These are phyloP conservation scores for Eragrostis tef DNA, from an alignment of 202 grass and related monocot genomes.

Conservation along the genomic window DNA sequence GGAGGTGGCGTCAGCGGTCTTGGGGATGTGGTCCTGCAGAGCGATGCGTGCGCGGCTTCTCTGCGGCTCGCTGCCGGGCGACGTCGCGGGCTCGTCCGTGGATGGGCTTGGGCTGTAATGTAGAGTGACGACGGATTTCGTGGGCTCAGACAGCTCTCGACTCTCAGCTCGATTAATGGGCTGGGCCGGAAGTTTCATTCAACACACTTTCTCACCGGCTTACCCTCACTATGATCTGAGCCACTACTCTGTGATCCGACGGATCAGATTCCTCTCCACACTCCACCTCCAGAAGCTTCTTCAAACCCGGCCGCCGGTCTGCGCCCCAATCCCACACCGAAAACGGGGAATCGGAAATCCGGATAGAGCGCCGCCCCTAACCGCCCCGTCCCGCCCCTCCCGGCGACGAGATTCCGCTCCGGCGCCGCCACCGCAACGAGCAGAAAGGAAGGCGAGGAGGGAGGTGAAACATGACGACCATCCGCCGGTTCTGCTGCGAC, in stretches of 20 bases:
- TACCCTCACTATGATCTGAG: not conserved
- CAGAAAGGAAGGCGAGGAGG: not conserved
- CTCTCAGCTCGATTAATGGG: no score
- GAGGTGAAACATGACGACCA: constrained; percentile 71
- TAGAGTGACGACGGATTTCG: no score
- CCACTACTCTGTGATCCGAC: not conserved
- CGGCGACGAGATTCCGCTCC: constrained; percentile 31
- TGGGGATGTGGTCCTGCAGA: no score
- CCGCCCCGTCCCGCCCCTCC: not conserved
- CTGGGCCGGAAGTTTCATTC: no score
- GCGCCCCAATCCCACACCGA: not conserved
- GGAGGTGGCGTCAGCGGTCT: no score
- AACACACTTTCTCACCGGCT: no score
- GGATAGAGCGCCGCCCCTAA: constrained; percentile 38
- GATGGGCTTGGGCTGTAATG: no score
- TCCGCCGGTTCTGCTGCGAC: constrained; percentile 92
- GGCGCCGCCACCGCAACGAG: not conserved
- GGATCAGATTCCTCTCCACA: not conserved
- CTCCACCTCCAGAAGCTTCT: not conserved
- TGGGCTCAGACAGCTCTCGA: no score
- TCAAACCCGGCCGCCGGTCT: not conserved
- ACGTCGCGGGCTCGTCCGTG: no score
- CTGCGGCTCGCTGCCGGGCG: no score
- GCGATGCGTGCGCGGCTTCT: no score
- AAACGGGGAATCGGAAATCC: constrained; percentile 1